phyloP scores from a whole-genome alignment of 495 filamentous ascomycete species.

The Penicillium macrosclerotiorum region DNA sequence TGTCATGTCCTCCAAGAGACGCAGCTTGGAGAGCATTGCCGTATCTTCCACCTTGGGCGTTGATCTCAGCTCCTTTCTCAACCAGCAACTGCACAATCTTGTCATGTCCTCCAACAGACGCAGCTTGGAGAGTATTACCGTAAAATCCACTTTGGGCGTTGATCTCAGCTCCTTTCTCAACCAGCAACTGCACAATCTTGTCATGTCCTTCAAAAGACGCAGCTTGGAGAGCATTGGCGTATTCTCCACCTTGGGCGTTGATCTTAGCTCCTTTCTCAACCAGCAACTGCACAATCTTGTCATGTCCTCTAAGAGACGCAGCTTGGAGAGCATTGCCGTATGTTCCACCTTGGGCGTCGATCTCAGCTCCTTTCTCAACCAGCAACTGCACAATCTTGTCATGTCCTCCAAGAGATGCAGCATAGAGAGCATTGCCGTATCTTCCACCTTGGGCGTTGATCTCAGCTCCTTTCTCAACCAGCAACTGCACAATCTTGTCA shows the following conservation, averaged over 20 bases:
- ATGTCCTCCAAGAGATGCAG: constrained; percentile 9
- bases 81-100: not conserved
- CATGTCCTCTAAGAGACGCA: not conserved
- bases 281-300: not conserved
- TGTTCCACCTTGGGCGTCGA: not conserved
- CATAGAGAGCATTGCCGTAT: constrained; percentile 17
- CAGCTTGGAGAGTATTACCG: constrained; percentile 1
- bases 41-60: not conserved
- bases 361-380: not conserved
- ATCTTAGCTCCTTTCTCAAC: not conserved
- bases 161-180: not conserved
- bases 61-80: not conserved
- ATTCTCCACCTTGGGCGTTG: not conserved
- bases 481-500: constrained; percentile 3
- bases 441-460: not conserved
- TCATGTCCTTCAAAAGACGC: not conserved
- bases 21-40: constrained; percentile 3
- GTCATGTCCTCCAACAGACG: not conserved
- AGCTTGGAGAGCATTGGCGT: not conserved
- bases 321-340: constrained; percentile 1
- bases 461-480: not conserved
- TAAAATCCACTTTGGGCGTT: constrained; percentile 1
- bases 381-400: not conserved
- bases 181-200: not conserved
- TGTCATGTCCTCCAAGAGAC: not conserved